Conservation (phyloP, 2,329 filamentous ascomycete genomes). For the Metarhizium humberi region DNA sequence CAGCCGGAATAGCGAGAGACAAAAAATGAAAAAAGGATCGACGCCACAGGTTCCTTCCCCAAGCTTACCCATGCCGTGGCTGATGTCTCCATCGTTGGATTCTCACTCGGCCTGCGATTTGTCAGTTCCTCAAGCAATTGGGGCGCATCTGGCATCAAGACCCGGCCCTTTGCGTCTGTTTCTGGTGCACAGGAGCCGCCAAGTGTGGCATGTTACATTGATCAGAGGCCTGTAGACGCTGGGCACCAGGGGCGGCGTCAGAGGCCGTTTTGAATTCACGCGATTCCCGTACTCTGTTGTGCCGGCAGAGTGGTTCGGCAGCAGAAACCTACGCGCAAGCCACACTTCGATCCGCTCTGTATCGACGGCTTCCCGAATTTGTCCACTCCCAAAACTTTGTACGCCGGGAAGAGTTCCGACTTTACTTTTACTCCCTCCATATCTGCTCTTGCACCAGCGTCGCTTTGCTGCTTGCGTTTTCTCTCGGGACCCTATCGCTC, state of each 20-base stretch:
- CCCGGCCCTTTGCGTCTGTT: not conserved
- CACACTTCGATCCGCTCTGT: slow-evolving; percentile 5
- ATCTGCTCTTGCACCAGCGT: slow-evolving; percentile 10
- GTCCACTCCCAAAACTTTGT: slow-evolving; percentile 10
- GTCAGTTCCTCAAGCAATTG: not conserved
- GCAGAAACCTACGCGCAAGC: slow-evolving; percentile 3
- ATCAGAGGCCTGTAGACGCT: not conserved
- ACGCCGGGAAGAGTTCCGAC: not conserved
- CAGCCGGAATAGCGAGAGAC: slow-evolving; percentile 2
- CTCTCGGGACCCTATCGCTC: slow-evolving; percentile 12
- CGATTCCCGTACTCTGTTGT: not conserved
- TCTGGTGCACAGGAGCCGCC: not conserved
- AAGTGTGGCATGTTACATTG: not conserved
- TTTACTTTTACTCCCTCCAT: slow-evolving; percentile 6
- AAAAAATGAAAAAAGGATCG: slow-evolving; percentile 7
- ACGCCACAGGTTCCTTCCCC: slow-evolving; percentile 7
- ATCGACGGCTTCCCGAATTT: slow-evolving; percentile 12
- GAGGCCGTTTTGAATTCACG: slow-evolving; percentile 1
- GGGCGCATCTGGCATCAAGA: not conserved
- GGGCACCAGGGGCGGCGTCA: not conserved
- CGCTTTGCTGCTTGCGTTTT: slow-evolving; percentile 15
- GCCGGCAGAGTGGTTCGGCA: not conserved
- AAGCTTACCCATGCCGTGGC: slow-evolving; percentile 6
- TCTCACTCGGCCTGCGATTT: not conserved
- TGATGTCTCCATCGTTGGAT: slow-evolving; percentile 2